Base-by-base conservation (phyloP, 768 basidiomycete species). In the Boletus edulis region DNA sequence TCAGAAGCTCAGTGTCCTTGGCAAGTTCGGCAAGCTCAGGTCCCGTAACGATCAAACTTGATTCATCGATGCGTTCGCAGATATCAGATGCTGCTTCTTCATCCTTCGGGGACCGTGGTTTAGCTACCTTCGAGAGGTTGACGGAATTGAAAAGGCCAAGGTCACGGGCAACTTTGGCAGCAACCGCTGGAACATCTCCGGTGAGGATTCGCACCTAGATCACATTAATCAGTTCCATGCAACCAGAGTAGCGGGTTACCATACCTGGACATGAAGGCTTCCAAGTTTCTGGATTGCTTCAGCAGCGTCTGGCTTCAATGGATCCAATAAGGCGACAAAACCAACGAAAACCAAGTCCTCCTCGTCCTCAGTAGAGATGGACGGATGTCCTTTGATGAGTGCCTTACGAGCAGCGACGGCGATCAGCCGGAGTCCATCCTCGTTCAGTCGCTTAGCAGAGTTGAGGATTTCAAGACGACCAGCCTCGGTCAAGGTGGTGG, bases 141-240 rank as follows among this genome's bases (percentile, higher is more conserved):
- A 59, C 5, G 29, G 60, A 18, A 32, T 56, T 52, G 46, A 74
- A 65, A 48, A 73, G 61, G 12, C 72, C 72, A 41, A 73, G 66
- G 41, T 73, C 72, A 37, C 70, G 73, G 12, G 72, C 73, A 37
- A 73, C 73, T 56, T 72, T 74, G 49, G 70, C 70, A 38, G 72
- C 72, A 5, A 74, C 70, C 3, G 72, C 67, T 18, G 73, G 67
- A 24, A 54, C 63, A 45, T 72, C 72, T 34, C 72, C 73, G 2
- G 72, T 72, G 35, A 72, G 72, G 55, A 72, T 74, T 45, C 70
- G 70, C 12, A 69, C 67, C 70, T 68, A n/a, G 1, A 11, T 41
- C 13, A 40, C 42, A 17, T 46, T 29, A n/a, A 24, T 48, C 43
- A 55, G 38, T 54, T 64, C 51, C 58, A 42, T 17, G 37, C 10